Evolutionary conservation across 108 stramenopile species (phyloP), one percentile per base, ranked within the genome.

Genomic region (Pseudonitzschia delicatissima): DNA sequence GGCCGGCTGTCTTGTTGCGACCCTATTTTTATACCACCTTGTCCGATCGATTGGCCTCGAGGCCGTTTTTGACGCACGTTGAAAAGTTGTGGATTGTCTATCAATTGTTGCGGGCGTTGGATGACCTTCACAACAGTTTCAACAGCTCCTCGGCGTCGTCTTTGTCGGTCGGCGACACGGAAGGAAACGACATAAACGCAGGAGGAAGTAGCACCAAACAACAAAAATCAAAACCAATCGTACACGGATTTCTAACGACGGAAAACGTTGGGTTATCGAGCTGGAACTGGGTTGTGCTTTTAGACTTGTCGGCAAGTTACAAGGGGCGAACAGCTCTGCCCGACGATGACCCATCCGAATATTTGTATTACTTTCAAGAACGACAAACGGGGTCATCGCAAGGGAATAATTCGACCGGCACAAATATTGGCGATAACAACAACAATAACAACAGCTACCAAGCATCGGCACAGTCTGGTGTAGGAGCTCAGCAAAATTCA

Each of bases 11-110:
- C 71, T 64, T 99, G 39, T 40, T 98, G 26, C 77, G 99, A 25
- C 98, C 96, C 60, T 86, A 96, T 73, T 72, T 90, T 15, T 84
- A 87, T 65, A 82, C 96, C 7, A 96, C 94, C 27, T 76, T 99
- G 8, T 73, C 80, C 12, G 96, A 97, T 80, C 91, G 99, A 18
- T 72, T 98, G 26, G 90, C 79, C 4, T 88, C 88, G 12, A 80
- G 99, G 13, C 99, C 99, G n/a, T 98, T 98, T 75, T 81, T 99
- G 32, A 78, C 85, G 0, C 50, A 66, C 44, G 80, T 96, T 36
- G 98, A 99, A 81, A 96, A 97, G 67, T 68, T 82, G 17, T 99
- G 95, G 93, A 84, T 99, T 35, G 68, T 86, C 8, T 93, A 88
- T 71, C 99, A 98, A 66, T 52, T 99, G 48, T 64, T 99, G 45